These are phyloP conservation scores for Fusarium devonianum DNA, from an alignment of 2,329 filamentous ascomycete genomes.

Conservation along the genomic window DNA sequence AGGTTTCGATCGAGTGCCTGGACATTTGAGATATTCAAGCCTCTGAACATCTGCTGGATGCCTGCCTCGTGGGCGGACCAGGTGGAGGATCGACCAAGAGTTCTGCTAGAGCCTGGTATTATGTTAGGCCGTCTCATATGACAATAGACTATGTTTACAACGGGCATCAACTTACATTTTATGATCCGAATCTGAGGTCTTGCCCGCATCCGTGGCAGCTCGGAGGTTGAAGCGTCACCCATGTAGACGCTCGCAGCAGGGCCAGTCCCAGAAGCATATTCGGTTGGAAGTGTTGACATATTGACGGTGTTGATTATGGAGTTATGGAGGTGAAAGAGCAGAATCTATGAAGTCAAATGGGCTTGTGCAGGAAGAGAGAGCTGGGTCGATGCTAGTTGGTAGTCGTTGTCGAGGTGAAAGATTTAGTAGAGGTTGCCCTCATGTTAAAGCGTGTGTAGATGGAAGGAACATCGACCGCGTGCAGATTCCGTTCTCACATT, in stretches of 20 bases:
- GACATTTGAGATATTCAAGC: conserved; percentile 2
- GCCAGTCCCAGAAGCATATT: no score
- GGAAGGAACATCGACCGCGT: no score
- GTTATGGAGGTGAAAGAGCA: not conserved
- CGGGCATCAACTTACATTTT: conserved; percentile 1
- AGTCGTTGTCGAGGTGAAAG: not conserved
- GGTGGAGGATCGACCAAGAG: not conserved
- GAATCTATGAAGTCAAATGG: not conserved
- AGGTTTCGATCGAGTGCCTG: no score
- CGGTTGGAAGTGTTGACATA: not conserved
- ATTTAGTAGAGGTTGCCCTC: not conserved
- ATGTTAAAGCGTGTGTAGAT: not conserved
- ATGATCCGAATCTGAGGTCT: not conserved
- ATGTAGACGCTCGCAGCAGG: not conserved
- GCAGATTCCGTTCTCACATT: not conserved
- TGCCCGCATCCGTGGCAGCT: not conserved
- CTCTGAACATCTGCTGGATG: not conserved
- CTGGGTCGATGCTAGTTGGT: not conserved
- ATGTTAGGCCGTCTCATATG: not conserved
- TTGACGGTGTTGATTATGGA: not conserved
- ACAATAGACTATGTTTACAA: not conserved
- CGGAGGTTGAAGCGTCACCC: no score
- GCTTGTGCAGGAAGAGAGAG: not conserved
- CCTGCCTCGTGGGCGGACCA: conserved; percentile 5
- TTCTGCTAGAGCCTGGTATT: not conserved